Conservation (phyloP, 2,329 filamentous ascomycete species). For the Curvularia sp. region DNA sequence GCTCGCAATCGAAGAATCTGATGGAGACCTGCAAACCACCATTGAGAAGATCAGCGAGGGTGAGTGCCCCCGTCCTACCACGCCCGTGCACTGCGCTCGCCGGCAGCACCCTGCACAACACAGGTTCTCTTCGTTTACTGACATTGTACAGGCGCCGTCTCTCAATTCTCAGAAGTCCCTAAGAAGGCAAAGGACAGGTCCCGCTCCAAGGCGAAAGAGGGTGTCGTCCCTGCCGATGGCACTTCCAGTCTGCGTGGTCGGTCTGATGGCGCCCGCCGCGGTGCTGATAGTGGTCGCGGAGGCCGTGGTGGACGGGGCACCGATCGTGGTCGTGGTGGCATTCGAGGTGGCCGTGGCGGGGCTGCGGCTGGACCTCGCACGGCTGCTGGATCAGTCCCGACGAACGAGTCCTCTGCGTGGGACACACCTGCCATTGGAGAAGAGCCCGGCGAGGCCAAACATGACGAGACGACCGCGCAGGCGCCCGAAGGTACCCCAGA, state of each 20-base stretch:
- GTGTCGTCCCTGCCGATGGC: constrained; percentile 61
- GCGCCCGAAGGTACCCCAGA: constrained; percentile 27
- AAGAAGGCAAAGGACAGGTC: constrained; percentile 76
- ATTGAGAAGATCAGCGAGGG: constrained; percentile 82
- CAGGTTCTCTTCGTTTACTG: constrained; percentile 11
- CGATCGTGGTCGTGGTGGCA: constrained; percentile 61
- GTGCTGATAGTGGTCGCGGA: constrained; percentile 50
- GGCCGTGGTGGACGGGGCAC: constrained; percentile 61
- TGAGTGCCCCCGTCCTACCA: constrained; percentile 50
- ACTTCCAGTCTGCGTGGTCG: constrained; percentile 33
- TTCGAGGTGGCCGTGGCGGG: constrained; percentile 68
- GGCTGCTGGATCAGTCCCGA: constrained; percentile 67
- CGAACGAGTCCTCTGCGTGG: constrained; percentile 72
- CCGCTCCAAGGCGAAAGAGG: constrained; percentile 75
- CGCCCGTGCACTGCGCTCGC: constrained; percentile 8
- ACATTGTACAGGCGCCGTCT: constrained; percentile 68
- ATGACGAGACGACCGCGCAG: constrained; percentile 29
- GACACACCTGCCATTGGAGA: constrained; percentile 52
- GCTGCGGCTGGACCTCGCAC: constrained; percentile 68
- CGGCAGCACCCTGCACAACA: constrained; percentile 6
- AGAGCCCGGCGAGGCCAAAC: constrained; percentile 31
- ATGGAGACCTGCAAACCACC: constrained; percentile 74
- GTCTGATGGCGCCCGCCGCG: constrained; percentile 36
- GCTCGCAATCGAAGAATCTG: constrained; percentile 87
- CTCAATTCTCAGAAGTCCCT: constrained; percentile 80